Base-by-base conservation (phyloP, 257 asterid genomes). In the Echium plantagineum region DNA sequence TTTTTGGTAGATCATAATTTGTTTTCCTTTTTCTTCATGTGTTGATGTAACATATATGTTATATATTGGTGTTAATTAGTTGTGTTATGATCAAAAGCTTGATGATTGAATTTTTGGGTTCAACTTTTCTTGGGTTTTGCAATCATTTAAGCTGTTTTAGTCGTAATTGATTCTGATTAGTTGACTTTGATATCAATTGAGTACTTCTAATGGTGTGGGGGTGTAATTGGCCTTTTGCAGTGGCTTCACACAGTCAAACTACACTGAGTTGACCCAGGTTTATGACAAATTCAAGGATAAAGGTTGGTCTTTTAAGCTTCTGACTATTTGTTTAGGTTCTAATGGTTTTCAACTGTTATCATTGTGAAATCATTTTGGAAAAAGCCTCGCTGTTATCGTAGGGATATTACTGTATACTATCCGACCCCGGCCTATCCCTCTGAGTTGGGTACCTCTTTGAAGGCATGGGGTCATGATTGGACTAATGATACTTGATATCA, bases 251-350 rank as follows among this genome's bases (percentile, higher is more conserved):
- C 71, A 75, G 59, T 53, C 84, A 17, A 90, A 87, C 80, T 90
- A 83, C 78, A 79, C 85, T n/a, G 80, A 90, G 69, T 67, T 83
- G 76, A 78, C 96, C 52, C 84, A 85, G 69, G 82, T 90, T 55
- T 66, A 83, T 74, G 49, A 69, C 66, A 71, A 76, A 52, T 83
- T 69, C 77, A 90, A 80, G 84, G 86, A 85, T 55, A 81, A 82
- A 74, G 94, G 98, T 87, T 13, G 62, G 68, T 1, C 13, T 42
- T 28, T 42, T 42, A 10, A 10, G 15, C 49, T 42, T 17, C 15
- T 42, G 49, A 7, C 49, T 42, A 42, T 42, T 12, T 17, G 49
- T 42, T 42, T 42, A 12, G 49, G 12, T 42, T 42, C 17, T 2
- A 13, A 42, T 10, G 49, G 3, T 42, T 42, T n/a, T n/a, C 49